Evolutionary conservation across 2,329 filamentous ascomycete species (phyloP).

Genomic region (Trichoderma sp.): DNA sequence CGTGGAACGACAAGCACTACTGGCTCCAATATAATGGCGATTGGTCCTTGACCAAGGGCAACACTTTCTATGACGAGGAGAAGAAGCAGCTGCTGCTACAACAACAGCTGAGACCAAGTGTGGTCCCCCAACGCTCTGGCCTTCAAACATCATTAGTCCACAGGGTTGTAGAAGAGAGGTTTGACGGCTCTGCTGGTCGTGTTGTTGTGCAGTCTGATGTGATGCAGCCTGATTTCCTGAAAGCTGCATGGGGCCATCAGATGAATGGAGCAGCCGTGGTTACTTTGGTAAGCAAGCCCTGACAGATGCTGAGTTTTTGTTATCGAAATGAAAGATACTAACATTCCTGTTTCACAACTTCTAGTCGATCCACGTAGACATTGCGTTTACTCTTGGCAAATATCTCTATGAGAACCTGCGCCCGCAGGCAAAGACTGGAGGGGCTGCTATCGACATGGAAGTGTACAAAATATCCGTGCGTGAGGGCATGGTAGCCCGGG

Average conservation of each 20-base stretch:
- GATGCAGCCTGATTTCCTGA: background rate
- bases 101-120: background rate
- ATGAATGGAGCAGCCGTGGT: background rate
- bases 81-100: background rate
- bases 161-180: background rate
- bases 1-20: constrained; percentile 62
- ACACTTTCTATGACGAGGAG: constrained; percentile 22
- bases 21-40: constrained; percentile 57
- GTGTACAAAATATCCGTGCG: background rate
- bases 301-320: background rate
- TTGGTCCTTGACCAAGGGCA: constrained; percentile 68
- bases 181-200: background rate
- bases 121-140: background rate
- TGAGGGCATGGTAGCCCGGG: background rate
- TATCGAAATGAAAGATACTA: background rate
- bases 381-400: background rate
- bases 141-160: background rate
- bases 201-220: constrained; percentile 3
- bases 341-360: background rate
- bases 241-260: background rate
- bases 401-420: constrained; percentile 1
- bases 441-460: background rate
- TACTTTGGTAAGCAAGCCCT: background rate
- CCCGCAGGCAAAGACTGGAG: background rate
- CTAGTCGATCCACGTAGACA: constrained; percentile 1